These are phyloP conservation scores for Exobasidium cylindrosporum DNA, from an alignment of 1,284 basidiomycete genomes.

Conservation along the genomic window DNA sequence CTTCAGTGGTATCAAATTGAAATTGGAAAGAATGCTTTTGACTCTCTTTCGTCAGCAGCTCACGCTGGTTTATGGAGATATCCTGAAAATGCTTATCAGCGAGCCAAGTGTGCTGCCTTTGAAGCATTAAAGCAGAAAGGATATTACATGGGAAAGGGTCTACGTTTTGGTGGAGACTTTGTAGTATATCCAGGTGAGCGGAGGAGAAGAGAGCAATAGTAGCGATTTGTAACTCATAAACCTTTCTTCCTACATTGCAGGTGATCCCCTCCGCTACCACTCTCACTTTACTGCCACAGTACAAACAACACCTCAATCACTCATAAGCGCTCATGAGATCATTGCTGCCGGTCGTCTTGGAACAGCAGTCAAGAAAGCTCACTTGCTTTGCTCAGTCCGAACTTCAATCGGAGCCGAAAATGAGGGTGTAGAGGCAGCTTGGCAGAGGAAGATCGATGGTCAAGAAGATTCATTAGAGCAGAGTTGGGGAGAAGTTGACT, in stretches of 20 bases:
- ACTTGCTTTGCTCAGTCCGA: slow-evolving; percentile 70
- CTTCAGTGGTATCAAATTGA: slow-evolving; percentile 32
- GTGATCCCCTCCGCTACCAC: slow-evolving; percentile 88
- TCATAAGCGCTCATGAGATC: slow-evolving; percentile 80
- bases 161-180: slow-evolving; percentile 93
- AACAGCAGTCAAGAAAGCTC: slow-evolving; percentile 95
- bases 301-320: slow-evolving; percentile 62
- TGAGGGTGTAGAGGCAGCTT: neutral
- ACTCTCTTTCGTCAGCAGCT: slow-evolving; percentile 65
- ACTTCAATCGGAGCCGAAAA: neutral
- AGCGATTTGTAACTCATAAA: slow-evolving; percentile 60
- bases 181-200: slow-evolving; percentile 85
- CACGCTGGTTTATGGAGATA: slow-evolving; percentile 73
- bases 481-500: slow-evolving; percentile 32
- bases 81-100: slow-evolving; percentile 66
- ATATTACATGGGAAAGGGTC: slow-evolving; percentile 78
- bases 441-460: slow-evolving; percentile 7
- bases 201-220: neutral
- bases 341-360: slow-evolving; percentile 92
- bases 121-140: slow-evolving; percentile 74
- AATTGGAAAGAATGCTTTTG: slow-evolving; percentile 43
- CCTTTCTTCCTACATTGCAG: neutral
- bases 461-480: slow-evolving; percentile 2
- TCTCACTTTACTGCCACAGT: slow-evolving; percentile 79
- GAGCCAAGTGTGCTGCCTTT: slow-evolving; percentile 75